Base-by-base conservation (phyloP, 2,329 filamentous ascomycete species). In the Tolypocladium ophioglossoides region DNA sequence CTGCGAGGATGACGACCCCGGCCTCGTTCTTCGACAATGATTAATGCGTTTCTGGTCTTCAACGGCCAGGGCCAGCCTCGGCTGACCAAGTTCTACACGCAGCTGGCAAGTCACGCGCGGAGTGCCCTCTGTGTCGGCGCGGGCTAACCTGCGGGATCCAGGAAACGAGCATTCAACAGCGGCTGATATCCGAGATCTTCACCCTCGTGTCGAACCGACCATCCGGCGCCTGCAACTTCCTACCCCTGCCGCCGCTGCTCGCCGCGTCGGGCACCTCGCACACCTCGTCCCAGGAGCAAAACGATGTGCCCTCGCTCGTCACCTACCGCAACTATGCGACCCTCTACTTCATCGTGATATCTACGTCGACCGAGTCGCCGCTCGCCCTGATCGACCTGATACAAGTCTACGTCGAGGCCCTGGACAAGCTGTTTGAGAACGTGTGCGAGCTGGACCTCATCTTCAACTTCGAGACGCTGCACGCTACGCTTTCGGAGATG, bases 311-410 rank as follows among this genome's bases (percentile, higher is more conserved):
- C 11, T 94, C 91, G 7, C 87, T 97, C 56, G 91, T 99, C 48
- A 97, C 94, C 10, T 99, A 99, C 78, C 90, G 94, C 55, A 89
- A 96, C 78, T 99, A 97, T 68, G 94, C 94, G 11, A 99, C 94
- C 0, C 86, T 99, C 57, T 97, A 95, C 74, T 99, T 99, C 76
- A 99, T 99, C 71, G 78, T 99, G 68, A 99, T 99, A 66, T 94
- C 87, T 38, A 99, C 95, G 5, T 90, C 91, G 6, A 96, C 94
- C 56, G 94, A 99, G 72, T 96, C 90, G 1, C 94, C 94, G 0
- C 85, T 99, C 3, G 94, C 94, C 1, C 80, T 99, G 27, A 91
- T 99, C 58, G 94, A 99, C 70, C 76, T 99, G 53, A 97, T 99
- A 60, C 94, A 99, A 72, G 94, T 99, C 56, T 99, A 96, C 65